Evolutionary conservation across 2,329 filamentous ascomycete genomes (phyloP).

Genomic region (Dendrostoma leiphaemia): DNA sequence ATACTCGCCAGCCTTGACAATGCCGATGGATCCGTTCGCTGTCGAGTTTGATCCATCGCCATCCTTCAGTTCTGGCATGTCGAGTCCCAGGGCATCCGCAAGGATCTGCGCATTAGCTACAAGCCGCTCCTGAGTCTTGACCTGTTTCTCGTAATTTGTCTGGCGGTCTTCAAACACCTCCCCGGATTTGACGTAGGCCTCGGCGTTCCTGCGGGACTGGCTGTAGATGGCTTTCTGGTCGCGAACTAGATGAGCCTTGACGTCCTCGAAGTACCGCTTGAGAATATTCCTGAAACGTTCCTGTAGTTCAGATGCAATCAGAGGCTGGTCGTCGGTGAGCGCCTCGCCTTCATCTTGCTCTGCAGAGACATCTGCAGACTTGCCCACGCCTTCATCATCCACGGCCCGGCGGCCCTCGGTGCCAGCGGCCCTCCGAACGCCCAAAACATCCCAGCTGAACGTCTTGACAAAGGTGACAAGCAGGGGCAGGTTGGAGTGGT

Average conservation of each 20-base stretch:
- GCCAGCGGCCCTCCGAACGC: constrained; percentile 63
- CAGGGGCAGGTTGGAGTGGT: constrained; percentile 86
- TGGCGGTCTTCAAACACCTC: constrained; percentile 98
- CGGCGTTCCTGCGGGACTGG: constrained; percentile 91
- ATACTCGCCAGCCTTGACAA: constrained; percentile 93
- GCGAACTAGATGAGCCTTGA: constrained; percentile 82
- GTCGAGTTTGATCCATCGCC: constrained; percentile 67
- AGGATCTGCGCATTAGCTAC: constrained; percentile 87
- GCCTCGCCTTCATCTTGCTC: constrained; percentile 48
- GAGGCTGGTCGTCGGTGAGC: constrained; percentile 63
- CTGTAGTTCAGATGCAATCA: constrained; percentile 74
- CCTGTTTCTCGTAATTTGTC: constrained; percentile 89
- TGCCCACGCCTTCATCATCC: constrained; percentile 74
- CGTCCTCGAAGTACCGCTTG: constrained; percentile 86
- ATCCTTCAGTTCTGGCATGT: constrained; percentile 92
- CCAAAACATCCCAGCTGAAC: constrained; percentile 93
- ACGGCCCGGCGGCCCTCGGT: constrained; percentile 81
- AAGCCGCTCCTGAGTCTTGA: constrained; percentile 89
- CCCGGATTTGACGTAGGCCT: constrained; percentile 97
- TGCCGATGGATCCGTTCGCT: constrained; percentile 77
- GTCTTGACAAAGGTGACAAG: constrained; percentile 95
- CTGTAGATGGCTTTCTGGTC: constrained; percentile 86
- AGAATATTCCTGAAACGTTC: constrained; percentile 85
- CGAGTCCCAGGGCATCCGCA: constrained; percentile 80
- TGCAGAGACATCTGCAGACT: constrained; percentile 36